These are phyloP conservation scores for Yamadazyma scolyti DNA, from an alignment of 805 yeast species.

Conservation along the genomic window DNA sequence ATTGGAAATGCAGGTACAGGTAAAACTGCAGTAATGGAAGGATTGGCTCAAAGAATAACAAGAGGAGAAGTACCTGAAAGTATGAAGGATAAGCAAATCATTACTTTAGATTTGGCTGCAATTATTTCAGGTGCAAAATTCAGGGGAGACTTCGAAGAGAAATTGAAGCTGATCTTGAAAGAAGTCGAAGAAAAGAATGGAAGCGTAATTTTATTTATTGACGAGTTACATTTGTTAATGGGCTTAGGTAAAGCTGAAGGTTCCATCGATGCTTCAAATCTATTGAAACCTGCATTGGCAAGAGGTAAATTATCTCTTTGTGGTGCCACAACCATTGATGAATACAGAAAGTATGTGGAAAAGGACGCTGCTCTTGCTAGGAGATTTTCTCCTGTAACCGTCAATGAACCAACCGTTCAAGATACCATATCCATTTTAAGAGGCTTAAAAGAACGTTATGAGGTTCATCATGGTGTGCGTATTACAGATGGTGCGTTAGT, in stretches of 20 bases:
- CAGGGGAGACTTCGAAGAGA: constrained; percentile 94
- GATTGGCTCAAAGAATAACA: constrained; percentile 88
- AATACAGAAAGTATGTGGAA: constrained; percentile 87
- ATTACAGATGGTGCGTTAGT: constrained; percentile 90
- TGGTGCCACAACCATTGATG: constrained; percentile 95
- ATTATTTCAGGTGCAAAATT: constrained; percentile 93
- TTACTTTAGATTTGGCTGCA: constrained; percentile 83
- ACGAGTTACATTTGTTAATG: constrained; percentile 83
- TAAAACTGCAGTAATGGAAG: constrained; percentile 95
- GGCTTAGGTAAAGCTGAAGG: constrained; percentile 95
- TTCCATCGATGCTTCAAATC: constrained; percentile 90
- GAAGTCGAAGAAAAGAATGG: constrained; percentile 82
- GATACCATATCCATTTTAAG: constrained; percentile 90
- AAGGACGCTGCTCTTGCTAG: constrained; percentile 95
- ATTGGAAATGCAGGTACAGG: constrained; percentile 99
- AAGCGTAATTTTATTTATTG: constrained; percentile 76
- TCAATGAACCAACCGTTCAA: constrained; percentile 84
- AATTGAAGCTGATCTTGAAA: constrained; percentile 73
- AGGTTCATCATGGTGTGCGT: constrained; percentile 96
- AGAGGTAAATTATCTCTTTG: constrained; percentile 90
- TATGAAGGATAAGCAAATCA: constrained; percentile 79
- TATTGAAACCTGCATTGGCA: constrained; percentile 90
- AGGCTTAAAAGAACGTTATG: constrained; percentile 91
- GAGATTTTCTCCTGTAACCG: constrained; percentile 83
- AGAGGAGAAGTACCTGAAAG: constrained; percentile 93